Percentiles rank a stretch among this genome's conserved stretches.
Evolutionary conservation across 805 yeast genomes (phyloP).

Genomic region (Komagataella mondaviorum): DNA sequence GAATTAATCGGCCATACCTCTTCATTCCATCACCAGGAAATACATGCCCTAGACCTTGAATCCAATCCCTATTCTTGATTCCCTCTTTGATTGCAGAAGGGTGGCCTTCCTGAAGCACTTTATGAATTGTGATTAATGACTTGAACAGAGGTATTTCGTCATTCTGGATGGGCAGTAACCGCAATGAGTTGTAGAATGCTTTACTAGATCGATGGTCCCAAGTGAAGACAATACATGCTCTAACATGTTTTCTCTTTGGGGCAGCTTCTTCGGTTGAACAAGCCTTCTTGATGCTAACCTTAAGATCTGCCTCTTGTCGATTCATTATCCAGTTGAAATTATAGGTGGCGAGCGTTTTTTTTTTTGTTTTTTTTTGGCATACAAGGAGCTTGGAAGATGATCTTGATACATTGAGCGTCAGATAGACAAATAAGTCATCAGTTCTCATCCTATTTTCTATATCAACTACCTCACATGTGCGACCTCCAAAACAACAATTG

Average conservation of each 20-base stretch:
- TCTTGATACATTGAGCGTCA: background rate
- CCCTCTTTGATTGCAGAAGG: conserved; percentile 74
- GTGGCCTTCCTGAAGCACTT: conserved; percentile 97
- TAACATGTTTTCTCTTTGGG: conserved; percentile 90
- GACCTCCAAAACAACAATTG: background rate
- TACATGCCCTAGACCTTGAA: conserved; percentile 55
- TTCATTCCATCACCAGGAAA: conserved; percentile 26
- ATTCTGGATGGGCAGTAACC: conserved; percentile 63
- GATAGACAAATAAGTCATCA: background rate
- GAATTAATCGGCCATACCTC: conserved; percentile 60
- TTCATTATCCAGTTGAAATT: conserved; percentile 7
- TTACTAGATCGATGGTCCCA: conserved; percentile 88
- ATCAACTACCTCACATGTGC: background rate
- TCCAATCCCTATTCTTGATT: conserved; percentile 63
- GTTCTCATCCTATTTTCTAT: background rate
- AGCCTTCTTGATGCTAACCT: conserved; percentile 60
- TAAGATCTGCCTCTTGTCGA: conserved; percentile 23
- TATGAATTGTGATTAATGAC: conserved; percentile 74
- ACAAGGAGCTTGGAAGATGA: background rate
- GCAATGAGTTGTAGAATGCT: conserved; percentile 76
- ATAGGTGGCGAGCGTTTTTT: background rate
- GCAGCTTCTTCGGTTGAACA: conserved; percentile 78
- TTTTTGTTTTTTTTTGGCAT: too few species aligned
- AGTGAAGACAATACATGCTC: conserved; percentile 90
- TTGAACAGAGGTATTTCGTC: conserved; percentile 82